phyloP scores from a whole-genome alignment of 1,284 basidiomycete genomes.

The Ganoderma leucocontextum region DNA sequence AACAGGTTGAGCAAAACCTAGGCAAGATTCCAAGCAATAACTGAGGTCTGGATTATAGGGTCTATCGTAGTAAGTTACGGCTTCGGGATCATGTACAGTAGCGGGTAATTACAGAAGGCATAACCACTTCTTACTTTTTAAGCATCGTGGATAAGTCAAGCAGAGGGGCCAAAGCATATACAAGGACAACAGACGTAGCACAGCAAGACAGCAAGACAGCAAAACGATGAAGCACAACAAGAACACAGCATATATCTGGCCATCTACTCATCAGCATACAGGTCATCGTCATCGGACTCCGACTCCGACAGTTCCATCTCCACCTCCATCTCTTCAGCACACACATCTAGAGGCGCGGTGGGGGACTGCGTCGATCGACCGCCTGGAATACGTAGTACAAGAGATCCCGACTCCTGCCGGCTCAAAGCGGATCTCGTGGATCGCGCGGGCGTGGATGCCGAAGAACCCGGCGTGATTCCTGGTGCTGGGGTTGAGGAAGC shows the following conservation, averaged over 20 bases:
- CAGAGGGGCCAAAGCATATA: not conserved
- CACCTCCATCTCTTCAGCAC: conserved; percentile 10
- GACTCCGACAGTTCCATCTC: conserved; percentile 10
- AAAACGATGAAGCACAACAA: conserved; percentile 6
- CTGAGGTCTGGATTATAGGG: not conserved
- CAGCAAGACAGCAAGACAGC: conserved; percentile 10
- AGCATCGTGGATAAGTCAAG: not conserved
- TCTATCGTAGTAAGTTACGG: not conserved
- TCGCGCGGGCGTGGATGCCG: not conserved
- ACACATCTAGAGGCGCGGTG: not conserved
- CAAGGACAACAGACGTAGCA: not conserved
- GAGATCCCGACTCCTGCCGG: not conserved
- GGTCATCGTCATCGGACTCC: conserved; percentile 20
- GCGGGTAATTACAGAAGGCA: not conserved
- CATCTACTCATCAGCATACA: conserved; percentile 18
- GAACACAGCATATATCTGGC: not conserved
- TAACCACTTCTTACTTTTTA: not conserved
- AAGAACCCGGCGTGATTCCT: not conserved
- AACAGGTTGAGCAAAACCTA: conserved; percentile 22
- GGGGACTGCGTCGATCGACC: conserved; percentile 3
- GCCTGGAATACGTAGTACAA: conserved; percentile 24
- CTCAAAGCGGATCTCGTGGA: conserved; percentile 9
- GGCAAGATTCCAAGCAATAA: not conserved
- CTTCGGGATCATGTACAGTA: not conserved
- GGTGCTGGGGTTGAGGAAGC: not conserved